phyloP scores from a whole-genome alignment of 805 yeast species.

The Blastobotrys americana region DNA sequence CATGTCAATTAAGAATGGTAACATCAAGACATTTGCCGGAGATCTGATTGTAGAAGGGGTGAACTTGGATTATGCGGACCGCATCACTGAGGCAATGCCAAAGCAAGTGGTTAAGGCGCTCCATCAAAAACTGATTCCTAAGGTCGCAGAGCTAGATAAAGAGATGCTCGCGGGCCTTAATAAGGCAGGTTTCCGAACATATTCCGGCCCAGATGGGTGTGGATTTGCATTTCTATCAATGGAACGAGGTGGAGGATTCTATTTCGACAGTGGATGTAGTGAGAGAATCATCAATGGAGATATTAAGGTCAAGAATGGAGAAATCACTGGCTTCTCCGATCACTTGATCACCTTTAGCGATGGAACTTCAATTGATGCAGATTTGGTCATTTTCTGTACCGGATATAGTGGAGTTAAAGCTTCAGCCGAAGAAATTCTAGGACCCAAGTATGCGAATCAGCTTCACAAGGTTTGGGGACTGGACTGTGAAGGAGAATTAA shows the following conservation, averaged over 20 bases:
- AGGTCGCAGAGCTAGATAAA: constrained; percentile 26
- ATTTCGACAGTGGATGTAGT: constrained; percentile 41
- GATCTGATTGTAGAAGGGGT: constrained; percentile 33
- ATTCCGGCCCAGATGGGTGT: constrained; percentile 38
- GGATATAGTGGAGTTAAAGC: constrained; percentile 41
- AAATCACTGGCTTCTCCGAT: constrained; percentile 33
- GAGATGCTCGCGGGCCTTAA: constrained; percentile 30
- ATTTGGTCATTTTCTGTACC: constrained; percentile 40
- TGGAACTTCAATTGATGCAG: constrained; percentile 32
- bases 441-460: constrained; percentile 32
- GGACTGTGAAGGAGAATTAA: constrained; percentile 39
- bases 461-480: constrained; percentile 37
- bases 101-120: constrained; percentile 30
- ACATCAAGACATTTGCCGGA: constrained; percentile 29
- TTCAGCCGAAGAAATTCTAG: constrained; percentile 35
- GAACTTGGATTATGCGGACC: constrained; percentile 35
- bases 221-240: constrained; percentile 37
- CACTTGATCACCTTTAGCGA: constrained; percentile 36
- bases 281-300: constrained; percentile 35
- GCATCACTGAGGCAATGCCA: constrained; percentile 33
- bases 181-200: constrained; percentile 36
- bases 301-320: constrained; percentile 34
- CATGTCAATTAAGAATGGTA: constrained; percentile 33
- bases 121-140: constrained; percentile 33
- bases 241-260: constrained; percentile 42